Evolutionary conservation across 2,329 filamentous ascomycete species (phyloP), one percentile per base, ranked within the genome.

Genomic region (Furcasterigmium sp.): DNA sequence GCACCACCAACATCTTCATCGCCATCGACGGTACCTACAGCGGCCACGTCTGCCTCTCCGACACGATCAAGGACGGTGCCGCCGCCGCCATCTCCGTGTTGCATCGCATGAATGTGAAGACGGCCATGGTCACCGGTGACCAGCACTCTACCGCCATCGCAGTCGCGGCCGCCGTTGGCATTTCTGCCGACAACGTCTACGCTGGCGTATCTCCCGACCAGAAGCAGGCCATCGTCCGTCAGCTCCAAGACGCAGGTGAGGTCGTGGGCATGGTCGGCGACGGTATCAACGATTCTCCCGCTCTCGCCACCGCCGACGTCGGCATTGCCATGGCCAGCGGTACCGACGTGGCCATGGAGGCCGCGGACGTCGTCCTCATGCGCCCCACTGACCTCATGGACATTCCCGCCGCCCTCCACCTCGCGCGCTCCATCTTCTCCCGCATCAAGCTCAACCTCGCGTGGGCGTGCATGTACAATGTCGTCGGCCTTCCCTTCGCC

Each of bases 221-320:
- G 67, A 98, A 98, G 62, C 91, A 94, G 61, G 72, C 77, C 21
- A 94, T 97, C 53, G 76, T 98, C 54, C 78, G 81, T 39, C 70
- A 84, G 42, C 76, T 97, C 15, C 89, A 96, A 66, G 70, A 74
- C 0, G 64, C 73, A 40, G 89, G 89, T 47, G 79, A 90, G 54
- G 73, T 85, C 39, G 88, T 97, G 20, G 93, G 88, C 53, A 98
- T 98, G 93, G 91, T 97, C 13, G 91, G 93, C 41, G 93, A 98
- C 62, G 93, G 93, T 34, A 96, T 98, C 76, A 98, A 98, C 65
- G 93, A 98, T 69, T 95, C 90, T 0, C 93, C 93, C 0, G 93
- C 93, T 1, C 80, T 98, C 10, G 93, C 90, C 1, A 95, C 90
- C 1, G 91, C 93, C 10, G 84, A 95, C 53, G 82, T 97, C 21